Base-by-base conservation (phyloP, 2,329 filamentous ascomycete species). In the Curvularia hawaiiensis region DNA sequence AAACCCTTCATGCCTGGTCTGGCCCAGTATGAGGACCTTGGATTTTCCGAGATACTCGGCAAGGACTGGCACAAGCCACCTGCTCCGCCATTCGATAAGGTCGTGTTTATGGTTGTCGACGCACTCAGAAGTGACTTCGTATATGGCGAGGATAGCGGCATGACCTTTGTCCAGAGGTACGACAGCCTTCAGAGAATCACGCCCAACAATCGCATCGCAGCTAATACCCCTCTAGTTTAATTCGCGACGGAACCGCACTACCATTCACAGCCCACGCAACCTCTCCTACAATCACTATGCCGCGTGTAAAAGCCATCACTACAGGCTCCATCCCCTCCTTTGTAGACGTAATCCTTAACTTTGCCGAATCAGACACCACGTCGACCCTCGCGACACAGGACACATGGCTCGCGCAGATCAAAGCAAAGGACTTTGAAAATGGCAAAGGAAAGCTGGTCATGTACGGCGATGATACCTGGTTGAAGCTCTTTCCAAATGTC, bases 251-350 rank as follows among this genome's bases (percentile, higher is more conserved):
- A 58, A 84, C 84, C 57, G 96, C 95, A 7, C 82, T 98, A 38
- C 95, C 95, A 3, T 99, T 96, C 75, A 99, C 95, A 31, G 94
- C 94, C 33, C 90, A 97, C 83, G 95, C 95, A 18, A 90, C 91
- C n/a, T 92, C 96, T 50, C 95, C 95, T 2, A 99, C 95, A 8
- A 94, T 99, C 60, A 99, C 95, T 18, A 98, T 99, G 95, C 95
- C 95, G 41, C 88, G 94, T 61, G 88, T 99, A 69, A 99, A 99
- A 79, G 92, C 95, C 48, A 92, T 99, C 62, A 99, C 95, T 0
- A 98, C 95, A 1, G 95, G 95, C 60, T 97, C 94, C 1, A 95
- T 97, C n/a, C 95, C 95, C 3, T 98, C 94, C 2, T 99, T 99
- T 76, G 86, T 98, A 59, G 95, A 99, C 75, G 90, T 97, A 16